Conservation (phyloP, 805 yeast species). For the baker's yeast (Saccharomyces cerevisiae) region DNA sequence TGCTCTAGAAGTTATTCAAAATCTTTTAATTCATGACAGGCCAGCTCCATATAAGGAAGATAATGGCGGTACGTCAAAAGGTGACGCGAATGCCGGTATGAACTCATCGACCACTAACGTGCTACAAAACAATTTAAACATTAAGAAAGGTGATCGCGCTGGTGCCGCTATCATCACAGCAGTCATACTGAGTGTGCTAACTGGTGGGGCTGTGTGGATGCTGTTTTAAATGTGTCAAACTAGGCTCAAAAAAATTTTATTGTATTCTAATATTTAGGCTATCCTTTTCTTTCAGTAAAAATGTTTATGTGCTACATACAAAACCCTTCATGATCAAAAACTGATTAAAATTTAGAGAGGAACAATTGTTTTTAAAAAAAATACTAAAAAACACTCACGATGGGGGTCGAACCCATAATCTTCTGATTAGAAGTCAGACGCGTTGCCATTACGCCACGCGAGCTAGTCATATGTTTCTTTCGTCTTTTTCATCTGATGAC, state of each 20-base stretch:
- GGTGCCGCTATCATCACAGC: constrained; percentile 91
- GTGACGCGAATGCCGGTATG: constrained; percentile 47
- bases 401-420: constrained; percentile 51
- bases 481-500: no score
- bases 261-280: background rate
- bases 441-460: constrained; percentile 51
- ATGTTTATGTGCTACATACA: background rate
- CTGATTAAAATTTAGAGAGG: background rate
- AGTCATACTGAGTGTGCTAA: constrained; percentile 48
- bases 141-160: constrained; percentile 61
- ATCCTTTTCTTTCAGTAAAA: background rate
- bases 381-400: constrained; percentile 40
- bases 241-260: background rate
- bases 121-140: constrained; percentile 31
- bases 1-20: constrained; percentile 58
- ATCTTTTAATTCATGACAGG: constrained; percentile 36
- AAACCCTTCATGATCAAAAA: background rate
- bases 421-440: constrained; percentile 50
- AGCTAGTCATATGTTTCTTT: no score
- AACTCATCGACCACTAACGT: constrained; percentile 34
- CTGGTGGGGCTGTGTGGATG: constrained; percentile 79
- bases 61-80: constrained; percentile 48
- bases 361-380: no score
- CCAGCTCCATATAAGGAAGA: constrained; percentile 47
- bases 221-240: constrained; percentile 31